Evolutionary conservation across 495 filamentous ascomycete genomes (phyloP), one percentile per base, ranked within the genome.

Genomic region (Apodospora peruviana): DNA sequence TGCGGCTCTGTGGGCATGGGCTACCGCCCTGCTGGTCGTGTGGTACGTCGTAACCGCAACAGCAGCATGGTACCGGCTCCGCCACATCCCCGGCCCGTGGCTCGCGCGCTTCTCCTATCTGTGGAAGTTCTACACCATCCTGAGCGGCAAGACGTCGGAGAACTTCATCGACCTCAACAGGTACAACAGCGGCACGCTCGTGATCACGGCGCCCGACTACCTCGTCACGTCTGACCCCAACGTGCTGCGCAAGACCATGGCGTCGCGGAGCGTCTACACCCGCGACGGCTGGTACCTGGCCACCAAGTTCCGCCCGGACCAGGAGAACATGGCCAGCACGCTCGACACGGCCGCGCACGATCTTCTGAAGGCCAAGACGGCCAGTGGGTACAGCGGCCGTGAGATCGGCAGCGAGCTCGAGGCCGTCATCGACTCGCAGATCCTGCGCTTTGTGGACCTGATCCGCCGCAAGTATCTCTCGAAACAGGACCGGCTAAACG

Each of bases 161-260:
- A n/a, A n/a, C n/a, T n/a, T n/a, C n/a, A n/a, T n/a, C n/a, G n/a
- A 14, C 36, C 36, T 38, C 36, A 14, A 38, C 36, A 35, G 16
- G 32, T n/a, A 7, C 2, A 11, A 35, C 32, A 35, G 78, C 51
- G 75, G 74, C 0, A 57, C 69, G 5, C 52, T 79, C 18, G 64
- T 79, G 40, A 70, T 78, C 17, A 64, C 76, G 42, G 72, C 72
- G 4, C 79, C 78, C 16, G 69, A 72, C 20, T 72, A 78, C 16
- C 68, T 72, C n/a, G 50, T 67, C 5, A 58, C 71, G n/a, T 56
- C 58, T 44, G 67, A 78, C 50, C 55, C 67, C 3, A 56, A 68
- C 0, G 56, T 62, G 2, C 41, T 71, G 5, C 60, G 59, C 43
- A 55, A 63, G 14, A 66, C 64, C n/a, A 60, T 51, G 29, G 51